A percentile compares a stretch with the other conserved stretches of the same genome.
Conservation (phyloP, 768 basidiomycete genomes). For the Chalciporus pseudorubinellus region DNA sequence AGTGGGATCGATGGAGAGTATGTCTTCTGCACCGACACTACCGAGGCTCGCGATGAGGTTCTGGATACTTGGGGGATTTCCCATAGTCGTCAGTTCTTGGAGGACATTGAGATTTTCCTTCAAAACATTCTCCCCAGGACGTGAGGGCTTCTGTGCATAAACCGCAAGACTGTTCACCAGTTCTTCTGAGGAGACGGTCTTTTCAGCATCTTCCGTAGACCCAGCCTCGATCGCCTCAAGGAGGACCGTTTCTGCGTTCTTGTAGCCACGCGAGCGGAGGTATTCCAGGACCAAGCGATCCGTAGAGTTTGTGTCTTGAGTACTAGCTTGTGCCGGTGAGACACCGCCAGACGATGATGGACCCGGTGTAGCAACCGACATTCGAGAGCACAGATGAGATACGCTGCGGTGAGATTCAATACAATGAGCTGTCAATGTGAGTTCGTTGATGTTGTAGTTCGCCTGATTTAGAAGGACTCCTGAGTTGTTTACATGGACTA, state of each 20-base stretch:
- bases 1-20: constrained; percentile 75
- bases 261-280: constrained; percentile 46
- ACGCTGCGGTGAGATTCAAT: no score
- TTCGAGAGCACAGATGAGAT: constrained; percentile 1
- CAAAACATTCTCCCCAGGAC: constrained; percentile 66
- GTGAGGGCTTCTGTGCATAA: constrained; percentile 64
- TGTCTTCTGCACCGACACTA: constrained; percentile 78
- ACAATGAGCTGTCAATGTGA: neutral
- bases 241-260: constrained; percentile 42
- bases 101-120: constrained; percentile 65
- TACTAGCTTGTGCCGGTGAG: constrained; percentile 28
- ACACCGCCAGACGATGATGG: constrained; percentile 33
- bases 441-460: neutral
- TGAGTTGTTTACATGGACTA: neutral
- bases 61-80: constrained; percentile 70
- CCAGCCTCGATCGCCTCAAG: constrained; percentile 38
- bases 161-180: constrained; percentile 59
- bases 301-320: constrained; percentile 31
- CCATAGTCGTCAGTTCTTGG: constrained; percentile 65
- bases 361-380: constrained; percentile 34
- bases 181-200: constrained; percentile 47
- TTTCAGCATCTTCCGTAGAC: constrained; percentile 34
- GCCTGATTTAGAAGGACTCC: neutral
- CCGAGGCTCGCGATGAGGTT: constrained; percentile 75
- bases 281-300: constrained; percentile 50